phyloP scores from a whole-genome alignment of 2,329 filamentous ascomycete genomes.

The Trichoderma brevicompactum region DNA sequence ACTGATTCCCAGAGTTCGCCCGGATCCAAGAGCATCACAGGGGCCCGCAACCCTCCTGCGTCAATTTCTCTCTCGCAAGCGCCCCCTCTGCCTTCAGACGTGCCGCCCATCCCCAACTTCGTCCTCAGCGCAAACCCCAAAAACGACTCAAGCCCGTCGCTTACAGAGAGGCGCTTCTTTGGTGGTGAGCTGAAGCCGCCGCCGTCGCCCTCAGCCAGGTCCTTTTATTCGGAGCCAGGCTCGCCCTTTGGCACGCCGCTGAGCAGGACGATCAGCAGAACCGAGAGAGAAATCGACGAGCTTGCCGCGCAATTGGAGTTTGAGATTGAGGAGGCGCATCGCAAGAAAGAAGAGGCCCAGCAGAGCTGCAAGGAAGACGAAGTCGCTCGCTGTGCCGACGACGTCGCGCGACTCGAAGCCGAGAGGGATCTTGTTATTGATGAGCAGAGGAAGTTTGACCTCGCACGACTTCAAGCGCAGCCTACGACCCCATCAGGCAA shows the following conservation, averaged over 20 bases:
- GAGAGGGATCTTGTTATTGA: constrained; percentile 55
- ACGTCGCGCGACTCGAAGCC: constrained; percentile 50
- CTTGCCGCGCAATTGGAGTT: constrained; percentile 27
- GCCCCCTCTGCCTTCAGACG: constrained; percentile 31
- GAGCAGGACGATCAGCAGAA: constrained; percentile 14
- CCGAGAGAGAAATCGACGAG: constrained; percentile 28
- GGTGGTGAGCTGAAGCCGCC: constrained; percentile 23
- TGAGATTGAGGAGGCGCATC: constrained; percentile 28
- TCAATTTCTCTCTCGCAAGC: constrained; percentile 30
- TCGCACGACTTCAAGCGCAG: constrained; percentile 51
- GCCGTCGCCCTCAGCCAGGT: constrained; percentile 25
- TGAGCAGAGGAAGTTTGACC: constrained; percentile 55
- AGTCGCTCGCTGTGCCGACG: constrained; percentile 43
- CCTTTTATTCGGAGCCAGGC: constrained; percentile 21
- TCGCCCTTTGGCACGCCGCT: constrained; percentile 12
- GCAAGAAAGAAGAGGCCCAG: constrained; percentile 19
- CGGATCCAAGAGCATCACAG: constrained; percentile 32
- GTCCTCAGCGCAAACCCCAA: constrained; percentile 39
- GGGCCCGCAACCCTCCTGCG: constrained; percentile 15
- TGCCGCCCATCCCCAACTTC: constrained; percentile 36
- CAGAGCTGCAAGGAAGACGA: constrained; percentile 24
- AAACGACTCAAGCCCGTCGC: constrained; percentile 36
- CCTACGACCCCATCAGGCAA: constrained; percentile 43
- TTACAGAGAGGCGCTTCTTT: constrained; percentile 22
- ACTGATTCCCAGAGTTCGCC: constrained; percentile 29